phyloP scores from a whole-genome alignment of 371 early-diverging fungal genomes.

The Haplosporangium sp. region DNA sequence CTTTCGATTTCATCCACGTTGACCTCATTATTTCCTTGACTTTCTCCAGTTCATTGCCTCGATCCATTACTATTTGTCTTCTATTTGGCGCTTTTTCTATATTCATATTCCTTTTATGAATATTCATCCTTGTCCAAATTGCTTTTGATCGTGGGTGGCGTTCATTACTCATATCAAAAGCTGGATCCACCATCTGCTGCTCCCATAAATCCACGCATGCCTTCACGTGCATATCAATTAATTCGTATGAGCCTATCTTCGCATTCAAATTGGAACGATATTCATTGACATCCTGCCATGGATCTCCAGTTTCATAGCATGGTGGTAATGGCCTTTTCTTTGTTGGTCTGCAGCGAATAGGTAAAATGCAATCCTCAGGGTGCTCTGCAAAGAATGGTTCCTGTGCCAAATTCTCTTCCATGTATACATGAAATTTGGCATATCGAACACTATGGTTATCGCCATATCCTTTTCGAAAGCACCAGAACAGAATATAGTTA shows the following conservation, averaged over 20 bases:
- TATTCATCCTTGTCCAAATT: slow-evolving; percentile 9
- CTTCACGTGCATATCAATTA: slow-evolving; percentile 9
- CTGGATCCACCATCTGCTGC: slow-evolving; percentile 7
- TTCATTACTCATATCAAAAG: slow-evolving; percentile 9
- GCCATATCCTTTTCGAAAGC: slow-evolving; percentile 11
- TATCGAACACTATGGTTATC: slow-evolving; percentile 11
- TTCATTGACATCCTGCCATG: slow-evolving; percentile 8
- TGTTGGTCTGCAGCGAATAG: slow-evolving; percentile 1
- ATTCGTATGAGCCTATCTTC: slow-evolving; percentile 3
- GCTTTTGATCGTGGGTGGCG: slow-evolving; percentile 10
- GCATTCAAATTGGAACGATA: slow-evolving; percentile 3
- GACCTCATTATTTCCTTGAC: neutral
- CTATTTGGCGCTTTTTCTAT: neutral
- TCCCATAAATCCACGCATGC: slow-evolving; percentile 12
- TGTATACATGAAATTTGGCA: slow-evolving; percentile 6
- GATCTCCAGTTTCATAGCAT: slow-evolving; percentile 11
- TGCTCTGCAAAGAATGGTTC: neutral
- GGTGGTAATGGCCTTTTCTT: neutral
- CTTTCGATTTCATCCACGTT: slow-evolving; percentile 12
- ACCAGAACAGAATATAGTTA: neutral
- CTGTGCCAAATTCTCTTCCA: neutral
- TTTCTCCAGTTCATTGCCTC: slow-evolving; percentile 15
- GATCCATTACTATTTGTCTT: neutral
- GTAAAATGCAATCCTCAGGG: slow-evolving; percentile 10
- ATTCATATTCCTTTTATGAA: slow-evolving; percentile 3